phyloP scores from a whole-genome alignment of 371 early-diverging fungal genomes.

The Mortierella sp. region DNA sequence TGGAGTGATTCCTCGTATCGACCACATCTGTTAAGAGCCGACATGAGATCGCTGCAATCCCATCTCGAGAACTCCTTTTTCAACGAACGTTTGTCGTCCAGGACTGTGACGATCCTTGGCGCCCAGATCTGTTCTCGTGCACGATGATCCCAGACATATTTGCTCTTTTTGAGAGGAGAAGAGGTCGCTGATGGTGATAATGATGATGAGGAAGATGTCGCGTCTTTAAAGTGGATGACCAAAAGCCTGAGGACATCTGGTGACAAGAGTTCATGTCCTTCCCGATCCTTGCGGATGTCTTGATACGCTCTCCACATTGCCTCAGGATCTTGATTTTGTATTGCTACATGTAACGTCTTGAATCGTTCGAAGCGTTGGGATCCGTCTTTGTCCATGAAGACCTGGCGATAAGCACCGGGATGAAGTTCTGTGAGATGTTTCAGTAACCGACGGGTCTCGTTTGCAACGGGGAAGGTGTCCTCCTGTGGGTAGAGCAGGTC shows the following conservation, averaged over 20 bases:
- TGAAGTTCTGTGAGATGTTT: constrained; percentile 23
- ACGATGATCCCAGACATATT: neutral
- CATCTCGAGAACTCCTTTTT: constrained; percentile 7
- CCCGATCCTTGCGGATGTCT: constrained; percentile 7
- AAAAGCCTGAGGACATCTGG: constrained; percentile 23
- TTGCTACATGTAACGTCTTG: constrained; percentile 19
- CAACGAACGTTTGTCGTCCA: constrained; percentile 31
- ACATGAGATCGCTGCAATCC: constrained; percentile 47
- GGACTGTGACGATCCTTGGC: constrained; percentile 35
- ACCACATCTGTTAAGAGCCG: constrained; percentile 28
- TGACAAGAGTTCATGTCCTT: constrained; percentile 14
- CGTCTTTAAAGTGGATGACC: constrained; percentile 33
- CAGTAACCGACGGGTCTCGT: constrained; percentile 4
- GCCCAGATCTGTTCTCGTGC: constrained; percentile 12
- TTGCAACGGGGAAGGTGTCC: neutral
- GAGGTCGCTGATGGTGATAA: too few species aligned
- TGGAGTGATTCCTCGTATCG: constrained; percentile 36
- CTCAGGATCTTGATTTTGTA: constrained; percentile 22
- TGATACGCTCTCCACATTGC: constrained; percentile 39
- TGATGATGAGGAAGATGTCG: neutral
- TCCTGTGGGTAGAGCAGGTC: neutral
- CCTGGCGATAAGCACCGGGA: neutral
- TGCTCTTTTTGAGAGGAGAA: neutral
- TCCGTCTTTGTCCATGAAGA: neutral
- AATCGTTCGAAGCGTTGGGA: constrained; percentile 12